These are phyloP conservation scores for Chenopodium quinoa DNA, from an alignment of 148 eudicot genomes.

Conservation along the genomic window DNA sequence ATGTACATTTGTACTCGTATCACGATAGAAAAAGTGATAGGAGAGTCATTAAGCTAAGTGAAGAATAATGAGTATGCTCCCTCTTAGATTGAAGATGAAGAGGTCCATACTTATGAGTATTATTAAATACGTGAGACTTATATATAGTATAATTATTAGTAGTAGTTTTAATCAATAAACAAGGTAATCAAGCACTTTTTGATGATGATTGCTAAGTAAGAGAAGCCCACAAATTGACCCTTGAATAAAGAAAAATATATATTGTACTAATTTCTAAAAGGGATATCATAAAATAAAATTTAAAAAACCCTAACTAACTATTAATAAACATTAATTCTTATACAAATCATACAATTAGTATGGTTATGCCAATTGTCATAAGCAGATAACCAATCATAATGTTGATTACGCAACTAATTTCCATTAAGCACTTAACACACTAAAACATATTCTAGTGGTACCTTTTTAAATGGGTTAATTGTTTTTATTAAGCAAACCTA, in stretches of 20 bases:
- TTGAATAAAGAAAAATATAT: not conserved
- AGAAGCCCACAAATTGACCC: constrained; percentile 6
- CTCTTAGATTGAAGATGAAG: not conserved
- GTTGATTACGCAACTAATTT: constrained; percentile 19
- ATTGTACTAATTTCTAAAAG: not conserved
- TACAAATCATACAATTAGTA: not conserved
- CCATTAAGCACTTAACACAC: constrained; percentile 9
- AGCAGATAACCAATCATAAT: constrained; percentile 10
- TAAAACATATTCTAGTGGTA: constrained; percentile 22
- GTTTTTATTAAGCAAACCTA: constrained; percentile 16
- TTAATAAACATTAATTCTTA: constrained; percentile 1
- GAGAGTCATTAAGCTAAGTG: no score
- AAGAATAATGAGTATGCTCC: no score
- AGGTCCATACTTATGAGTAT: not conserved
- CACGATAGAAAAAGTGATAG: no score
- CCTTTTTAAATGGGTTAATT: not conserved
- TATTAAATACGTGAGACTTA: not conserved
- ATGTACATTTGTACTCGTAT: no score
- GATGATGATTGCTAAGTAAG: constrained; percentile 3
- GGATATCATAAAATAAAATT: not conserved
- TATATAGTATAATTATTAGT: not conserved
- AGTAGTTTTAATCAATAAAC: not conserved
- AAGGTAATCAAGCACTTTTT: not conserved
- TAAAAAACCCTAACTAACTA: not conserved
- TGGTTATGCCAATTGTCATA: constrained; percentile 10